These are phyloP conservation scores for Apophysomyces sp. DNA, from an alignment of 371 early-diverging fungal genomes.

Conservation along the genomic window DNA sequence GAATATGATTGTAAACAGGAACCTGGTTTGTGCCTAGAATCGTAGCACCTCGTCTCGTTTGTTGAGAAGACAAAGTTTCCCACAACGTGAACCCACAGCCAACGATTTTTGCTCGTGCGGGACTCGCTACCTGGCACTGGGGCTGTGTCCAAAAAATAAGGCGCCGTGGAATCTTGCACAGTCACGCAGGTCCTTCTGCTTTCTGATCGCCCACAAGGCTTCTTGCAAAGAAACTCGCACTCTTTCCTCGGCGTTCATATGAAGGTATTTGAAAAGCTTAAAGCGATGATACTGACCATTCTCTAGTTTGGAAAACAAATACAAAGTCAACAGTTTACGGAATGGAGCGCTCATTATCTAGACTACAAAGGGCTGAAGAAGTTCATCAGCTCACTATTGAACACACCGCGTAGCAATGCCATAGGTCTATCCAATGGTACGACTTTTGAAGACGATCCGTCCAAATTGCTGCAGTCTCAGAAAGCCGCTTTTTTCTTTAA, in stretches of 20 bases:
- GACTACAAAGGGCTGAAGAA: constrained; percentile 95
- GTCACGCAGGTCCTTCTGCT: not conserved
- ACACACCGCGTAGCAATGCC: constrained; percentile 25
- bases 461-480: constrained; percentile 62
- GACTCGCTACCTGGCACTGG: not conserved
- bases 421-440: constrained; percentile 34
- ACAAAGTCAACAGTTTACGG: constrained; percentile 84
- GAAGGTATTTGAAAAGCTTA: not conserved
- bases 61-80: not conserved
- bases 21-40: not conserved
- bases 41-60: no score
- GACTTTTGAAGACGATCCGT: constrained; percentile 54
- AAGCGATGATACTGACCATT: not conserved
- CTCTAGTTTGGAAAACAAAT: constrained; percentile 95
- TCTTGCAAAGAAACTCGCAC: not conserved
- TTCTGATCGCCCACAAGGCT: not conserved
- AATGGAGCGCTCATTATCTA: constrained; percentile 92
- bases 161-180: not conserved
- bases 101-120: not conserved
- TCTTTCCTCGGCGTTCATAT: not conserved
- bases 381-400: constrained; percentile 80
- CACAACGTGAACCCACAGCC: not conserved
- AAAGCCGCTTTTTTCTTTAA: constrained; percentile 84
- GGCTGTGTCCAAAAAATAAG: constrained; percentile 1
- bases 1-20: no score